Percentiles rank a stretch among this genome's conserved stretches.
phyloP scores from a whole-genome alignment of 352 stramenopile species.

The Aphanomyces stellatus region DNA sequence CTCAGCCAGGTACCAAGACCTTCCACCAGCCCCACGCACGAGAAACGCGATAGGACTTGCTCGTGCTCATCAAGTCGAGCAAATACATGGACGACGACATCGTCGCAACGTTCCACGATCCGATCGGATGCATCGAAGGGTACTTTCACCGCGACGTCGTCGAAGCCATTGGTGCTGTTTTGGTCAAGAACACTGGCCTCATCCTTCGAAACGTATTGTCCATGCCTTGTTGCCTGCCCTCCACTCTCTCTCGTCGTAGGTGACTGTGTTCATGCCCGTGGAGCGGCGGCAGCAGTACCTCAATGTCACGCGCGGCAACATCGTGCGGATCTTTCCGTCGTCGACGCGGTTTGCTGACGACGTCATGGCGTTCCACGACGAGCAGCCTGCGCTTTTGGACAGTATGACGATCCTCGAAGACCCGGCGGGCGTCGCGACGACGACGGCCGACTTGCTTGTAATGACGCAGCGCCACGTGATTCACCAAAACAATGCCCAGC shows the following conservation, averaged over 20 bases:
- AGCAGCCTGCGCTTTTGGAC: constrained; percentile 23
- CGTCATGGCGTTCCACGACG: constrained; percentile 43
- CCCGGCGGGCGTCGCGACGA: constrained; percentile 31
- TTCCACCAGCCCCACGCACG: neutral
- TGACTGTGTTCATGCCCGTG: constrained; percentile 19
- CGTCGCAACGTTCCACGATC: constrained; percentile 65
- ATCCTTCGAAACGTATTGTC: constrained; percentile 67
- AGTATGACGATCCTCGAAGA: constrained; percentile 14
- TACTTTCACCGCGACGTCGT: constrained; percentile 79
- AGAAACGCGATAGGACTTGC: constrained; percentile 23
- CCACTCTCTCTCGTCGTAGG: neutral
- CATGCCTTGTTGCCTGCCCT: neutral
- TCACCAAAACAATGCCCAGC: constrained; percentile 26
- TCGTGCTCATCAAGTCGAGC: constrained; percentile 69
- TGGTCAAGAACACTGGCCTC: constrained; percentile 40
- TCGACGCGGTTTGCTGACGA: constrained; percentile 25
- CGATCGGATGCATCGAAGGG: constrained; percentile 59
- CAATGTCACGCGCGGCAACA: constrained; percentile 61
- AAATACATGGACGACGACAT: constrained; percentile 81
- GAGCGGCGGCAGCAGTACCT: constrained; percentile 33
- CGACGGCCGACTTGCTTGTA: constrained; percentile 59
- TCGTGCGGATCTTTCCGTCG: constrained; percentile 43
- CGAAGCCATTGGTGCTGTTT: constrained; percentile 48
- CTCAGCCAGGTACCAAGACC: constrained; percentile 36
- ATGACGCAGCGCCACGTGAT: constrained; percentile 75